Base-by-base conservation (phyloP, 75 land plant species). In the Pseudotsuga menziesii region DNA sequence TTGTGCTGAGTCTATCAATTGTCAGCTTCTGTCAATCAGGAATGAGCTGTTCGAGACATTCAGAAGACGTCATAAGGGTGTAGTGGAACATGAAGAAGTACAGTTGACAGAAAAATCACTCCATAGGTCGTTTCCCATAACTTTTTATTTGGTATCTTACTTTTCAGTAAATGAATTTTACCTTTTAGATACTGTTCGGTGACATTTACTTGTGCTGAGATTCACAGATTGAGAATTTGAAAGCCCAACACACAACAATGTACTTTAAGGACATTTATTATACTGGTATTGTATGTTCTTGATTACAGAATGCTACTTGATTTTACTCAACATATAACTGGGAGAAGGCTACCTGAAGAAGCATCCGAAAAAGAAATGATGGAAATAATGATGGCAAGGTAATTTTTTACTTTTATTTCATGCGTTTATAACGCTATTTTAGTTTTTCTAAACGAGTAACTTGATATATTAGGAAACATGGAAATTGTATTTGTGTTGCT, bases 31-130 rank as follows among this genome's bases (percentile, higher is more conserved):
- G 48, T 89, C 99, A 8, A 96, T 96, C 62, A 87, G 95, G 80
- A 93, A 91, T 79, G 99, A 96, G 48, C 91, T 96, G 58, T 94
- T 96, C 90, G 98, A 94, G 59, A 96, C 99, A 67, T 96, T 96
- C 71, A 85, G 86, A 62, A 94, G 83, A 78, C 93, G 99, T 64
- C 93, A 94, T 73, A 87, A 89, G 73, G 90, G 93, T 55, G 88
- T 88, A 5, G 93, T 85, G 83, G 95, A 90, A 77, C 62, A 78
- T 74, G 93, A 87, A 82, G 99, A 96, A 76, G 95, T 94, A 61
- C 88, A 92, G 63, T 79, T 96, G 58, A 92, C 99, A 58, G 88
- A 90, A 61, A 83, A 83, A 59, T 92, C 99, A 23, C 77, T 96
- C 9, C 92, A 86, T 82, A 91, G 94, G 98, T 95, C 58, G 57